Percentiles rank a stretch among this genome's conserved stretches.
These are phyloP conservation scores for Blastobotrys apis DNA, from an alignment of 1,139 yeast species.

Conservation along the genomic window DNA sequence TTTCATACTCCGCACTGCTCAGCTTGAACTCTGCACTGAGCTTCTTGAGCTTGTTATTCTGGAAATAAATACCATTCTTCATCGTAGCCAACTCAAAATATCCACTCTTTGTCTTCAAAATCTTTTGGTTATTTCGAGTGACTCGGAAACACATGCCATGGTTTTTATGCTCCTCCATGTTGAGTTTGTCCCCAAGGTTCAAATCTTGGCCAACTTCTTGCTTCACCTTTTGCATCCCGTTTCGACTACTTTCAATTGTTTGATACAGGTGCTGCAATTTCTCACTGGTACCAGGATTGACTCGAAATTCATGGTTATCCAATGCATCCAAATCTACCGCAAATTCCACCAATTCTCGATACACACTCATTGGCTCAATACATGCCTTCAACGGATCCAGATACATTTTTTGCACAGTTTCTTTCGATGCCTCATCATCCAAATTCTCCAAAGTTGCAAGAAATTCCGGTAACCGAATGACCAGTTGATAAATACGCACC, in stretches of 20 bases:
- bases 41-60: conserved; percentile 60
- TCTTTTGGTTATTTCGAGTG: conserved; percentile 82
- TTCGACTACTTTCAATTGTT: conserved; percentile 52
- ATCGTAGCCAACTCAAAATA: conserved; percentile 83
- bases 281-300: conserved; percentile 87
- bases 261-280: conserved; percentile 57
- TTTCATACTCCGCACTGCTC: conserved; percentile 62
- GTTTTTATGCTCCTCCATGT: conserved; percentile 76
- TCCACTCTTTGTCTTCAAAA: conserved; percentile 56
- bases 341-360: conserved; percentile 84
- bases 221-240: conserved; percentile 58
- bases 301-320: conserved; percentile 72
- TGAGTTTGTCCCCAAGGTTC: conserved; percentile 77
- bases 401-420: conserved; percentile 52
- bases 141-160: conserved; percentile 95
- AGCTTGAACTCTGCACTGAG: conserved; percentile 57
- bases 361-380: conserved; percentile 53
- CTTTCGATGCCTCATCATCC: conserved; percentile 30
- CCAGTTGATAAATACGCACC: conserved; percentile 80
- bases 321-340: conserved; percentile 84
- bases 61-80: conserved; percentile 90
- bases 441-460: conserved; percentile 42
- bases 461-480: conserved; percentile 65
- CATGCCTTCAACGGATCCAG: conserved; percentile 50
- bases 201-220: conserved; percentile 66